Evolutionary conservation across 495 filamentous ascomycete genomes (phyloP).

Genomic region (Penicillium verhagenii): DNA sequence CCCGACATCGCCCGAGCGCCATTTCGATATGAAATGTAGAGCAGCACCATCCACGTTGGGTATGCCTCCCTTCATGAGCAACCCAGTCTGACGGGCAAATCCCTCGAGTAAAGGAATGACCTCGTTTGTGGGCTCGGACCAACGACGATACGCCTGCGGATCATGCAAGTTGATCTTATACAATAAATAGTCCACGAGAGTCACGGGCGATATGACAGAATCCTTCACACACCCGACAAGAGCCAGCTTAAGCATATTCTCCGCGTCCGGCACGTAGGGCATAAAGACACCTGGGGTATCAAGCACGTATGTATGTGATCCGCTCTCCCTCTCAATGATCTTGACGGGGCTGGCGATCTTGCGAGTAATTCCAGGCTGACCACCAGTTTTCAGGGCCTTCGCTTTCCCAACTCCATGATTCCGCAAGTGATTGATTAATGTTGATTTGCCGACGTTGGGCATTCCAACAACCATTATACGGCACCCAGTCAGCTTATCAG

Average conservation of each 20-base stretch:
- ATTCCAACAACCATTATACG: constrained; percentile 89
- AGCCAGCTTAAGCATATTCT: constrained; percentile 89
- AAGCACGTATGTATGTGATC: constrained; percentile 61
- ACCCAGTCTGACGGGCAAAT: constrained; percentile 70
- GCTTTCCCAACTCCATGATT: constrained; percentile 62
- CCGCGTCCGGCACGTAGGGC: constrained; percentile 79
- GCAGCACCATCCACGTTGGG: constrained; percentile 73
- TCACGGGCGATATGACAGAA: constrained; percentile 69
- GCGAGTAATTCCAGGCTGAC: constrained; percentile 84
- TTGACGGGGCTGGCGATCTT: constrained; percentile 82
- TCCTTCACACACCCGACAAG: constrained; percentile 91
- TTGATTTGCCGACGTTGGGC: constrained; percentile 92
- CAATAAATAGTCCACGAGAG: constrained; percentile 84
- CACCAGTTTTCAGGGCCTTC: constrained; percentile 81
- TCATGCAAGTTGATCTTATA: constrained; percentile 72
- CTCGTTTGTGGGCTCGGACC: constrained; percentile 78
- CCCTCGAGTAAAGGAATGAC: constrained; percentile 63
- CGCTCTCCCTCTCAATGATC: constrained; percentile 59
- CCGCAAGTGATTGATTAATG: constrained; percentile 84
- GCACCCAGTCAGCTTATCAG: constrained; percentile 62
- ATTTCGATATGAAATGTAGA: constrained; percentile 80
- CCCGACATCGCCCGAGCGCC: constrained; percentile 74
- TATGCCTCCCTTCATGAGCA: constrained; percentile 70
- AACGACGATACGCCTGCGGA: constrained; percentile 58
- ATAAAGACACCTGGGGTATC: constrained; percentile 89